phyloP scores from a whole-genome alignment of 176 grass and related monocot species.

The Carex myosuroides region DNA sequence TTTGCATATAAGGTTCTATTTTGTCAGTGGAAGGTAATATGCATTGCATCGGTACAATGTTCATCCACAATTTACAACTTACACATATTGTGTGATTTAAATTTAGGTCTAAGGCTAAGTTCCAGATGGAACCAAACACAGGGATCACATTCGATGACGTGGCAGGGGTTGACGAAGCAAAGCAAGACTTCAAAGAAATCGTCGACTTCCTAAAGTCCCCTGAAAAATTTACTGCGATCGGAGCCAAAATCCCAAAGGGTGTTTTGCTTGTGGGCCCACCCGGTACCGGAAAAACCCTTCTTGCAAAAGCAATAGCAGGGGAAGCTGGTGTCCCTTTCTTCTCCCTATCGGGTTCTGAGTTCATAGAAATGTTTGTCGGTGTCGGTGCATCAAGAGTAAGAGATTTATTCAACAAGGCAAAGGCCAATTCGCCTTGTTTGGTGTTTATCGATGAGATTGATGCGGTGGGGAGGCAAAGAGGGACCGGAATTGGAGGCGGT shows the following conservation, averaged over 20 bases:
- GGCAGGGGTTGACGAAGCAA: slow-evolving; percentile 71
- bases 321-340: slow-evolving; percentile 87
- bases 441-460: slow-evolving; percentile 85
- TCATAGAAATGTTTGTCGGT: slow-evolving; percentile 84
- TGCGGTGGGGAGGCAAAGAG: slow-evolving; percentile 58
- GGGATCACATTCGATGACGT: slow-evolving; percentile 78
- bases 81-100: neutral
- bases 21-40: neutral
- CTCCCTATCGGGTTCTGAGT: slow-evolving; percentile 73
- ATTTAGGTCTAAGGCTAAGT: slow-evolving; percentile 62
- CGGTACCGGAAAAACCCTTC: slow-evolving; percentile 69
- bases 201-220: slow-evolving; percentile 60
- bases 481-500: slow-evolving; percentile 53
- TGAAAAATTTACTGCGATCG: slow-evolving; percentile 63
- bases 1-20: neutral
- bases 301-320: slow-evolving; percentile 69
- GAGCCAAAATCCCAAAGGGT: slow-evolving; percentile 59
- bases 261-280: slow-evolving; percentile 54
- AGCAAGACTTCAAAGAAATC: slow-evolving; percentile 89
- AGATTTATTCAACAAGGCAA: slow-evolving; percentile 67
- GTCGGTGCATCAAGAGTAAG: slow-evolving; percentile 72
- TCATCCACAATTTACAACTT: neutral
- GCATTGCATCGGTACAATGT: neutral
- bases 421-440: slow-evolving; percentile 53
- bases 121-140: slow-evolving; percentile 86